A percentile compares a stretch with the other conserved stretches of the same genome.
Evolutionary conservation across 2,329 filamentous ascomycete genomes (phyloP).

Genomic region (Trichoderma aggressivum): DNA sequence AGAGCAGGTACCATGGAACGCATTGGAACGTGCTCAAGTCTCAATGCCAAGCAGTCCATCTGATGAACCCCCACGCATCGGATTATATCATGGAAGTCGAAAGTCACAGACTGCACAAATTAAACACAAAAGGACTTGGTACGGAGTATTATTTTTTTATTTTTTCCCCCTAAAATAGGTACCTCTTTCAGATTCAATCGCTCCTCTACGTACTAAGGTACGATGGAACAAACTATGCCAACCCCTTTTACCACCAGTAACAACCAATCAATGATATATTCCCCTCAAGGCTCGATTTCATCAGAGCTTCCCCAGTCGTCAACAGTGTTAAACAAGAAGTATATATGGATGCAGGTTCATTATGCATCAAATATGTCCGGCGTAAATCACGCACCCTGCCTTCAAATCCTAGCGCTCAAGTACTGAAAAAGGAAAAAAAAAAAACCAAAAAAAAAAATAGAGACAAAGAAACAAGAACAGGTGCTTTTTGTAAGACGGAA

Average conservation of each 20-base stretch:
- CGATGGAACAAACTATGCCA: background rate
- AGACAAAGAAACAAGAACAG: background rate
- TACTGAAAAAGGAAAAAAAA: background rate
- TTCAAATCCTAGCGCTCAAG: background rate
- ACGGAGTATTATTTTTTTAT: no score
- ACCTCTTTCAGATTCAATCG: background rate
- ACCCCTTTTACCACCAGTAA: background rate
- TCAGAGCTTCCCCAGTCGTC: background rate
- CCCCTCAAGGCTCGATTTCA: background rate
- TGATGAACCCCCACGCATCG: background rate
- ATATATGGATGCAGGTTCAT: constrained; percentile 3
- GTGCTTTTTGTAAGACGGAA: background rate
- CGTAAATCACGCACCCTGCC: background rate
- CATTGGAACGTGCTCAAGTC: background rate
- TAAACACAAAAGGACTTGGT: background rate
- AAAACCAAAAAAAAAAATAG: constrained; percentile 8
- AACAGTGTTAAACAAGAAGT: background rate
- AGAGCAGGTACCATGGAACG: no score
- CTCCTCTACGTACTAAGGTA: background rate
- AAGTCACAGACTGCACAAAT: background rate
- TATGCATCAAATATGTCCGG: background rate
- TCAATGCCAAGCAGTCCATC: background rate
- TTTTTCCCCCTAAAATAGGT: no score
- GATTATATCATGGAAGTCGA: background rate
- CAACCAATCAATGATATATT: background rate